Evolutionary conservation across 441 rosid species (phyloP).

Genomic region (Gossypium davidsonii): DNA sequence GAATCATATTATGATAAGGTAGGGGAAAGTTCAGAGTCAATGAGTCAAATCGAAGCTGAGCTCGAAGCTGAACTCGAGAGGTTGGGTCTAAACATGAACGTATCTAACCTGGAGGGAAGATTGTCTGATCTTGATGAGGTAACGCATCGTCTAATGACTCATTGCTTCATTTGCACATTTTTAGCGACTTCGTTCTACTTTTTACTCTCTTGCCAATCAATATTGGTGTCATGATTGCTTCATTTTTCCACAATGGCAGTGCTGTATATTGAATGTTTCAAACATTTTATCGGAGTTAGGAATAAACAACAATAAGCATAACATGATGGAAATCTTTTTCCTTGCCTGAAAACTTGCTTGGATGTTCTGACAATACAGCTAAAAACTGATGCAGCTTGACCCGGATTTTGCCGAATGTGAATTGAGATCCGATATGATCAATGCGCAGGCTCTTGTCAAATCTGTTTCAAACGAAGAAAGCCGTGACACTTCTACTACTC

Average conservation of each 20-base stretch:
- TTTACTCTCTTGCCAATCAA: background rate
- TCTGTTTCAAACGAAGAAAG: constrained; percentile 43
- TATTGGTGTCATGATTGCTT: background rate
- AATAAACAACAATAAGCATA: background rate
- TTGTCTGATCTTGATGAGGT: constrained; percentile 39
- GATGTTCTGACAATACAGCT: background rate
- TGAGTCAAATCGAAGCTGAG: constrained; percentile 84
- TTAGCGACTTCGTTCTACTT: background rate
- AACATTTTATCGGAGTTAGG: background rate
- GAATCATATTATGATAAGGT: constrained; percentile 27
- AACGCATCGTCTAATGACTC: background rate
- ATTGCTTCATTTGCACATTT: background rate
- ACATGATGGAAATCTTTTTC: background rate
- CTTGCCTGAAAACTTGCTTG: background rate
- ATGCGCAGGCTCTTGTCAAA: constrained; percentile 22
- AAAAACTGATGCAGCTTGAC: constrained; percentile 45
- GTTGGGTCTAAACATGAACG: constrained; percentile 48
- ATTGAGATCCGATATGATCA: constrained; percentile 35
- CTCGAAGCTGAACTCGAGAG: constrained; percentile 91
- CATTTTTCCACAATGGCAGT: background rate
- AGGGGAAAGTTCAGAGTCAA: constrained; percentile 39
- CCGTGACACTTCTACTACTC: constrained; percentile 46
- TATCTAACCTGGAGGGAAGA: constrained; percentile 31
- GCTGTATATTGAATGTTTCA: background rate
- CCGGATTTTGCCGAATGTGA: constrained; percentile 67